Evolutionary conservation across 257 asterid genomes (phyloP), one percentile per base, ranked within the genome.

Genomic region (Hygrophila difformis): DNA sequence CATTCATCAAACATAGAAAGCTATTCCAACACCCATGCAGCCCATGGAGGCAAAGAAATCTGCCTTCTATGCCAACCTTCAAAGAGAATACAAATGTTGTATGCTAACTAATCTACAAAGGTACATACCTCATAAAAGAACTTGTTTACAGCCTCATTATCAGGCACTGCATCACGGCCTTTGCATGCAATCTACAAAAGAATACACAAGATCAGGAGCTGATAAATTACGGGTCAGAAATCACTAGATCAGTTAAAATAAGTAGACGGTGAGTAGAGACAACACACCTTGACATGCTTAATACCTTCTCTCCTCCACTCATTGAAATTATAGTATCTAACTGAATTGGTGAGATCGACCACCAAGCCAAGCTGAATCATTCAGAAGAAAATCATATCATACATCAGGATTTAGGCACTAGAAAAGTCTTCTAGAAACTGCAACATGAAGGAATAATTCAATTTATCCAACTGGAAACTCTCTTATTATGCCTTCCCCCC

Each of bases 141-240:
- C 48, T 51, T 56, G 73, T 91, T 91, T 50, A 91, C 99, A 26
- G 75, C 70, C 70, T 82, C 94, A 35, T 72, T 86, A 59, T 91
- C 96, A n/a, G 99, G 99, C 51, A 81, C 94, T 51, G 99, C 77
- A 78, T 83, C 95, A 55, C 95, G 96, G 44, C 99, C 98, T 75
- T 70, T 91, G 78, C 99, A 91, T 37, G 82, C 79, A 71, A 91
- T 82, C 99, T 91, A 59, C 34, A 53, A 53, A 26, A 59, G 36
- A 24, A 24, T 24, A 7, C 29, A 24, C 29, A 24, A 2, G 29
- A 24, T 24, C 29, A 24, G 29, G 29, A 24, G 29, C 7, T 24
- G 3, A 24, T 7, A 24, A 24, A 7, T 24, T 7, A 24, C 29
- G 29, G 7, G 29, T 24, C 29, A 24, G 5, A 24, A 24, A 24